Percentiles rank a stretch among this genome's conserved stretches.
phyloP scores from a whole-genome alignment of 2,329 filamentous ascomycete species.

The Exophiala lecanii-corni region DNA sequence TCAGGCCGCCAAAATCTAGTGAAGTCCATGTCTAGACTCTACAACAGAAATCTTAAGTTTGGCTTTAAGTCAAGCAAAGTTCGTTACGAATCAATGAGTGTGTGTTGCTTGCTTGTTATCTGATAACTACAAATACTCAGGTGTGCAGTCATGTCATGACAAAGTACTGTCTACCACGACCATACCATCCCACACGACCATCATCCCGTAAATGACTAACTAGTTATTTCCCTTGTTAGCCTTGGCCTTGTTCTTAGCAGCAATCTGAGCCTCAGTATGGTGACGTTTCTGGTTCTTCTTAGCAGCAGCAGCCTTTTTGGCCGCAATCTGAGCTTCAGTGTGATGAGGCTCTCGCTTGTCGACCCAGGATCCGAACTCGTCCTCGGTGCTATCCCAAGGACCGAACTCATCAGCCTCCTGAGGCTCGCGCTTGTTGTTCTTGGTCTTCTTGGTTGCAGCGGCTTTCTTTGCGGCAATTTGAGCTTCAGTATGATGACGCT shows the following conservation, averaged over 20 bases:
- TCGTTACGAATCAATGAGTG: no score
- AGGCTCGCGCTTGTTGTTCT: constrained; percentile 1
- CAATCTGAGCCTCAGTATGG: constrained; percentile 15
- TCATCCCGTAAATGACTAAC: no score
- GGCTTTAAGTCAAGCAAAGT: no score
- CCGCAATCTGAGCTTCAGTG: constrained; percentile 11
- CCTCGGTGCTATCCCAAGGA: constrained; percentile 8
- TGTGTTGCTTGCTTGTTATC: no score
- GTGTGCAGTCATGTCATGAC: no score
- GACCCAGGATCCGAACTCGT: constrained; percentile 9
- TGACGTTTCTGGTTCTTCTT: constrained; percentile 8
- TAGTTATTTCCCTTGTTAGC: background rate
- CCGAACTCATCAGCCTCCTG: constrained; percentile 4
- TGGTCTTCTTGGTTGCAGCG: constrained; percentile 1
- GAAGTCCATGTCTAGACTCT: no score
- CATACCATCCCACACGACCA: no score
- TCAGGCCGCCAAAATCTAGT: no score
- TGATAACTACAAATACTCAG: no score
- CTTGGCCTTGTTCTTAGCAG: constrained; percentile 10
- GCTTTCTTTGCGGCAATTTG: constrained; percentile 3
- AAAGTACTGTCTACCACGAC: no score
- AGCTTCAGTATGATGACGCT: constrained; percentile 7
- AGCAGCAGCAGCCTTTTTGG: constrained; percentile 5
- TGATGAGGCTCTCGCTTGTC: constrained; percentile 10
- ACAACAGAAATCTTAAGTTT: no score